A percentile compares a stretch with the other conserved stretches of the same genome.
Evolutionary conservation across 106 monocot species (phyloP).

Genomic region (Amphibolis antarctica): DNA sequence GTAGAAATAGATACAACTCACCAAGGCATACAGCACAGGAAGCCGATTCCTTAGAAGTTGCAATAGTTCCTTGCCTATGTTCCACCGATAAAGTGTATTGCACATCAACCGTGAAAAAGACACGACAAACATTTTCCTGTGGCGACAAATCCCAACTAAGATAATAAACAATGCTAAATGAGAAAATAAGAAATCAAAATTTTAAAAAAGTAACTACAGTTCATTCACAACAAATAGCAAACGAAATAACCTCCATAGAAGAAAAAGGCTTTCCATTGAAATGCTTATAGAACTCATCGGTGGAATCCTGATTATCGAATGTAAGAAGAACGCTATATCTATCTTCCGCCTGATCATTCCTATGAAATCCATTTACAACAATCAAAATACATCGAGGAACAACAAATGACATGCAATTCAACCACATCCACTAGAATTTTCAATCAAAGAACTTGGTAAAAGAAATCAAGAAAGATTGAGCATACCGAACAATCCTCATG

Average conservation of each 20-base stretch:
- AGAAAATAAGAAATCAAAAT: not conserved
- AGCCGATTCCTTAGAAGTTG: constrained; percentile 52
- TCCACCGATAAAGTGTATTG: constrained; percentile 81
- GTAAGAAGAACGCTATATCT: constrained; percentile 66
- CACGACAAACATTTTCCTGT: constrained; percentile 63
- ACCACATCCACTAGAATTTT: not conserved
- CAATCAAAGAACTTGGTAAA: no score
- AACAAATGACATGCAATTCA: not conserved
- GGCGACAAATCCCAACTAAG: not conserved
- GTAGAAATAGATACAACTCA: constrained; percentile 17
- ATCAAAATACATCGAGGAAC: not conserved
- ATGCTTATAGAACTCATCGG: constrained; percentile 68
- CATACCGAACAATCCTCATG: constrained; percentile 87
- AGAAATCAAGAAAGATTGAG: no score
- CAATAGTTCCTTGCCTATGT: constrained; percentile 44
- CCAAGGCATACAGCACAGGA: constrained; percentile 95
- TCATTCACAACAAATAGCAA: not conserved
- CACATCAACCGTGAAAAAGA: constrained; percentile 57
- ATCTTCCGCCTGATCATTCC: constrained; percentile 70
- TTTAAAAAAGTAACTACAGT: not conserved
- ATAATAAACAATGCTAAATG: not conserved
- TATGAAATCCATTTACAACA: constrained; percentile 18
- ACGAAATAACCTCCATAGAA: constrained; percentile 53
- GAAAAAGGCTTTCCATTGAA: constrained; percentile 79
- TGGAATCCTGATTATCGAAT: constrained; percentile 57